phyloP scores from a whole-genome alignment of 495 filamentous ascomycete genomes.

The Beverwykella pulmonaria region DNA sequence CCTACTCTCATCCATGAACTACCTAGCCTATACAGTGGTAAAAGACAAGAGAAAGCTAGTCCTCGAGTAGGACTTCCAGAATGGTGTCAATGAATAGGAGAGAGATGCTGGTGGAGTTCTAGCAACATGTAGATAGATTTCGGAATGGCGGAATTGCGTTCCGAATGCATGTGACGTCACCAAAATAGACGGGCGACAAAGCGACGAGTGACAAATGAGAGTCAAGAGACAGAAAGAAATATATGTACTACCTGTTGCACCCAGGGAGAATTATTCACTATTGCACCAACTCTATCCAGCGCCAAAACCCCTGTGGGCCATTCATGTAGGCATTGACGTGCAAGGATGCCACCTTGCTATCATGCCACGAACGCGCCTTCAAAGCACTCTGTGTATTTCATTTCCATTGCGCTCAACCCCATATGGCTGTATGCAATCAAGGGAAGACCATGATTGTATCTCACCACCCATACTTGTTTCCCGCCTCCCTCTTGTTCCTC shows the following conservation, averaged over 20 bases:
- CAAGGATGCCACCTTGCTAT: too few species aligned
- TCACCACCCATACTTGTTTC: slow-evolving; percentile 81
- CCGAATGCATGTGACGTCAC: not conserved
- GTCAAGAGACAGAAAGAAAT: too few species aligned
- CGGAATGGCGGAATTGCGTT: not conserved
- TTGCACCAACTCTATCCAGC: not conserved
- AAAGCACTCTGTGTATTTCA: not conserved
- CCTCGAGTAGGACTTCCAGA: too few species aligned
- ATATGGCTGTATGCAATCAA: not conserved
- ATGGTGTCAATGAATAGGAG: too few species aligned
- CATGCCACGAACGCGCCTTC: too few species aligned
- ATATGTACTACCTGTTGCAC: not conserved
- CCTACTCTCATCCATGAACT: too few species aligned
- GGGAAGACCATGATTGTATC: not conserved
- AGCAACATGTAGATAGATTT: not conserved
- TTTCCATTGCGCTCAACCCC: not conserved
- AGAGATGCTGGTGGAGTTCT: too few species aligned
- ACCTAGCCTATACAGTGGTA: too few species aligned
- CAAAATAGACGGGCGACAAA: not conserved
- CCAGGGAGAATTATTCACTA: not conserved
- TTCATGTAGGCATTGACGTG: not conserved
- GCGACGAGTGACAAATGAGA: not conserved
- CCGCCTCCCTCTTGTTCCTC: slow-evolving; percentile 76
- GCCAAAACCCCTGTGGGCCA: not conserved
- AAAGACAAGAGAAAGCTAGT: too few species aligned